Base-by-base conservation (phyloP, 2,329 filamentous ascomycete genomes). In the Sclerotinia spermophila region DNA sequence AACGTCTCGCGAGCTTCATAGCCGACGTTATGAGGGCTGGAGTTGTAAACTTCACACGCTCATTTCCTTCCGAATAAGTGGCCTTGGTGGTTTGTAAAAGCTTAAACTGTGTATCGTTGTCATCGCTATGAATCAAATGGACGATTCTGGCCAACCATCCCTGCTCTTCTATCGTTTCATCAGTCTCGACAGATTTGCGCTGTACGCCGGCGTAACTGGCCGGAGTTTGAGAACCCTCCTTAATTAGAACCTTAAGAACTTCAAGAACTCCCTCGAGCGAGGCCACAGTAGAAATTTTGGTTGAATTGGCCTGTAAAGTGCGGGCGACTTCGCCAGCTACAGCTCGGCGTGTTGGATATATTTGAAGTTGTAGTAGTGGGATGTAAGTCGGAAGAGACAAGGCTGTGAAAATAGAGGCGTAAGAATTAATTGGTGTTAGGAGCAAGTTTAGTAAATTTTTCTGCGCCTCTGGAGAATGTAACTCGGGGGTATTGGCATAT, bases 121-220 rank as follows among this genome's bases (percentile, higher is more conserved):
- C 88, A 48, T 92, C 85, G 59, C 89, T 92, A 71, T 93, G 86
- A 67, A 99, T 88, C 70, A 97, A 84, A 82, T 99, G 96, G 27
- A 97, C 89, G 78, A 99, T 90, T 76, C 96, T 88, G 48, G 96
- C 96, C 68, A 99, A 85, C 94, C 94, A 97, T 67, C 96, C 96
- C 84, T 99, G 96, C 82, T 99, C 96, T 81, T 99, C 95, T 78
- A 98, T 89, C 0, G 95, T 98, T 83, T 99, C 96, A 73, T 99
- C 96, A 0, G 96, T 98, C 83, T 99, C 96, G 61, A 87, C 84
- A 30, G 88, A 87, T 73, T 93, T 89, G 73, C 93, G 86, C 8
- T 91, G 88, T 53, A 91, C 89, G 5, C 93, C 92, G 0, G 94
- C 90, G 77, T 97, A 97, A 42, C 93, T 93, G 61, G 89, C 87